Base-by-base conservation (phyloP, 73 alveolate genomes). In the Uronychia binucleata region DNA sequence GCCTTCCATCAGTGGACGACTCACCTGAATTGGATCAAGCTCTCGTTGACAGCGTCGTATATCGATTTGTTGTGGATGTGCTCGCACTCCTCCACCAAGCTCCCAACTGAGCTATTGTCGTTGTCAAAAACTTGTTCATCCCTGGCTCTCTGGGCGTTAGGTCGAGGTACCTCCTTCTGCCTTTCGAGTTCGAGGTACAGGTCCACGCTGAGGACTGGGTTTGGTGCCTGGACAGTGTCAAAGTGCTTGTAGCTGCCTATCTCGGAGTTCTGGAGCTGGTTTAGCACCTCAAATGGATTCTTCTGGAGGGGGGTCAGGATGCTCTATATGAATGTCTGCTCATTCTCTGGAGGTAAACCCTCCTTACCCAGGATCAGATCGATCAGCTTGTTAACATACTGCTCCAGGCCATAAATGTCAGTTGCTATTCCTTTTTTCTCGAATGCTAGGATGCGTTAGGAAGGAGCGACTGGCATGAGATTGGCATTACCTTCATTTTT, bases 201-300 rank as follows among this genome's bases (percentile, higher is more conserved):
- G 26, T 57, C 74, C 26, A 57, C 11, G 26, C 74, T 57, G 26
- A 57, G 74, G 27, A 57, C 74, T 57, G 74, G 74, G 11, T 57
- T 14, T 57, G 11, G 11, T 57, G 11, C 11, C 26, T 57, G 74
- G 27, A 57, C 26, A 57, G 58, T 59, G n/a, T 92, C 91, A 34
- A 77, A 80, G 76, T 83, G 90, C 78, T 81, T 83, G 74, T 76
- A 86, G 80, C 80, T 78, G 30, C 97, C 97, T 19, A 92, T 92
- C 57, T 92, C 97, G 28, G 94, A 77, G 78, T 86, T 82, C 79
- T 88, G 83, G 58, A 92, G 32, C 78, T 88, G 30, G 67, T 60
- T 77, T 33, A 92, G 86, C 60, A 83, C 80, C 31, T 92, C 94
- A 0, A 75, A 35, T 1, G 97, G 93, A 59, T 88, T 85, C 78